Base-by-base conservation (phyloP, 208 protist species). In the Endotrypanum monterogeii region DNA sequence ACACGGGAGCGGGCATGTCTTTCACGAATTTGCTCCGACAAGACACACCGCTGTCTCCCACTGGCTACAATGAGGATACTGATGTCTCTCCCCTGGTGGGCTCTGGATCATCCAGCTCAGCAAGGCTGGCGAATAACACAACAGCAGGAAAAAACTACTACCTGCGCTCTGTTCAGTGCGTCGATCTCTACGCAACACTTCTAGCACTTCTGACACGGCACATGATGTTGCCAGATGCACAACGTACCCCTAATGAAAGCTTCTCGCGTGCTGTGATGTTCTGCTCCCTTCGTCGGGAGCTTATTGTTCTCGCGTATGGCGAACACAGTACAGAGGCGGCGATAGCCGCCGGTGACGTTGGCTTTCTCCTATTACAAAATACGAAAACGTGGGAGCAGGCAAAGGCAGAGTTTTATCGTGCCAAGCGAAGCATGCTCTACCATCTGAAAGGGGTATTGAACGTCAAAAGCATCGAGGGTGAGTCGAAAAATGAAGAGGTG, bases 121-220 rank as follows among this genome's bases (percentile, higher is more conserved):
- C 35, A 48, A 32, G 23, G 48, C 52, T 76, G 18, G 37, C 63
- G 20, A 41, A 39, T 5, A 44, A 66, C 20, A 56, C 73, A 32
- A 56, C n/a, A 2, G 14, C 69, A 8, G 65, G 63, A 23, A 76
- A 74, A 50, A 65, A 62, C 41, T 84, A 75, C 56, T 61, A 77
- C 25, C 54, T 89, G 2, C 81, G 78, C 37, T 78, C 82, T 14
- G 71, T 89, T 11, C 82, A 89, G 74, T 84, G 79, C 41, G 82
- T 79, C 4, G 74, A 84, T 56, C 68, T 89, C 48, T 86, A 86
- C 73, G 80, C 72, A 28, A 69, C 76, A 9, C 62, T 83, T 44
- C 76, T 84, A 18, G 83, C 71, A 37, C 70, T 86, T 56, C 71
- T 86, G n/a, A 78, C 79, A 46, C 74, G 77, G 41, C 82, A 86